These are phyloP conservation scores for Eimeria praecox DNA, from an alignment of 169 alveolate genomes.

Conservation along the genomic window DNA sequence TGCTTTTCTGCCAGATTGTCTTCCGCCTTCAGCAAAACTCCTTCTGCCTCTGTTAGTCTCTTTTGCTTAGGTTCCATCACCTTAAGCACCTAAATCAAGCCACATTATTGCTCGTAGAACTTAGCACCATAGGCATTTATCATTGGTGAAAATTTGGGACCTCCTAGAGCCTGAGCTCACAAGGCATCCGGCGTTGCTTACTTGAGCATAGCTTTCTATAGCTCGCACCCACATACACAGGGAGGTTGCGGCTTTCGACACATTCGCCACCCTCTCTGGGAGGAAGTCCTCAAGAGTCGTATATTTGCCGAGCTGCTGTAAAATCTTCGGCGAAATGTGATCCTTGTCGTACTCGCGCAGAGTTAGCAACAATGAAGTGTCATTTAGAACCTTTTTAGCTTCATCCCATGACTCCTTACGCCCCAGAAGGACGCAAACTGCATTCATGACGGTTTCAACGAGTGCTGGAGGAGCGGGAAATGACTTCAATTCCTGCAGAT, in stretches of 20 bases:
- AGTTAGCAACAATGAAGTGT: conserved; percentile 89
- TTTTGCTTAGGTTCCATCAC: conserved; percentile 57
- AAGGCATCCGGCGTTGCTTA: background rate
- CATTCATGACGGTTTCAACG: conserved; percentile 91
- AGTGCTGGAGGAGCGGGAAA: conserved; percentile 94
- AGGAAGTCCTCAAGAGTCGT: conserved; percentile 89
- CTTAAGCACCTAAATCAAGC: conserved; percentile 13
- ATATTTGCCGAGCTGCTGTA: conserved; percentile 91
- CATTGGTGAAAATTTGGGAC: background rate
- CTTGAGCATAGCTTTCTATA: conserved; percentile 92
- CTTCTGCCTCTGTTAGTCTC: conserved; percentile 12
- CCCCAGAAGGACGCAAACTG: conserved; percentile 92
- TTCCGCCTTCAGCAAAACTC: conserved; percentile 39
- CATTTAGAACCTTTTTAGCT: conserved; percentile 93
- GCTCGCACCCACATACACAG: conserved; percentile 94
- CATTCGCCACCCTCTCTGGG: conserved; percentile 86
- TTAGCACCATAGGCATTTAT: background rate
- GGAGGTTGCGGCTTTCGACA: conserved; percentile 93
- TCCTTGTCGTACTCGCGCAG: conserved; percentile 91
- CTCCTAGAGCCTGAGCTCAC: background rate
- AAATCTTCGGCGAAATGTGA: conserved; percentile 85
- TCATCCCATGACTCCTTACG: conserved; percentile 94
- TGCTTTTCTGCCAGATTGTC: conserved; percentile 45
- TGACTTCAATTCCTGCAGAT: conserved; percentile 93
- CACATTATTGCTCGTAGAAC: too few species aligned